Percentiles rank a stretch among this genome's conserved stretches.
Conservation (phyloP, 495 filamentous ascomycete species). For the Delitschia confertaspora region DNA sequence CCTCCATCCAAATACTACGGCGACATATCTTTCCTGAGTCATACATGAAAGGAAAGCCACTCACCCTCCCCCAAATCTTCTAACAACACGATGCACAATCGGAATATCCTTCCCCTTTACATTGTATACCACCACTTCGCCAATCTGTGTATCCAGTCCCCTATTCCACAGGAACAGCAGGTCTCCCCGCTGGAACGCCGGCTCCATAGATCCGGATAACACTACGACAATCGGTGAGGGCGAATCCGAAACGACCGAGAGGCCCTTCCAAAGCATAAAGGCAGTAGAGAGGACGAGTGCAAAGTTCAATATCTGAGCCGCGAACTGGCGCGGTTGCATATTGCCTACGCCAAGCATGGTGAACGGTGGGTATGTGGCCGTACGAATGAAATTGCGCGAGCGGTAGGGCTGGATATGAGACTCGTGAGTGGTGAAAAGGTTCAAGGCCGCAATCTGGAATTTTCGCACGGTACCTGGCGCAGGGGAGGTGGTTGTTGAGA, state of each 20-base stretch:
- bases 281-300: slow-evolving; percentile 88
- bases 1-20: background rate
- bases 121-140: slow-evolving; percentile 93
- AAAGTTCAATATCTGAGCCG: slow-evolving; percentile 90
- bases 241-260: slow-evolving; percentile 76
- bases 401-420: background rate
- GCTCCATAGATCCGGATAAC: slow-evolving; percentile 91
- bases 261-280: slow-evolving; percentile 97
- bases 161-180: slow-evolving; percentile 92
- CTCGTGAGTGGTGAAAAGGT: background rate
- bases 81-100: slow-evolving; percentile 80
- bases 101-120: slow-evolving; percentile 85
- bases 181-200: slow-evolving; percentile 92
- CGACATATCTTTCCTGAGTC: slow-evolving; percentile 19
- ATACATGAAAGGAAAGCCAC: slow-evolving; percentile 16
- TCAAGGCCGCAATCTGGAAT: background rate
- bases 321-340: slow-evolving; percentile 65
- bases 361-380: slow-evolving; percentile 1
- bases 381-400: background rate
- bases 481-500: background rate
- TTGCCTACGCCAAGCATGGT: slow-evolving; percentile 60
- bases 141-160: slow-evolving; percentile 65
- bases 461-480: background rate
- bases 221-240: slow-evolving; percentile 94
- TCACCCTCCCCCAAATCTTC: slow-evolving; percentile 41